A percentile compares a stretch with the other conserved stretches of the same genome.
These are phyloP conservation scores for Mycena rosella DNA, from an alignment of 768 basidiomycete species.

Conservation along the genomic window DNA sequence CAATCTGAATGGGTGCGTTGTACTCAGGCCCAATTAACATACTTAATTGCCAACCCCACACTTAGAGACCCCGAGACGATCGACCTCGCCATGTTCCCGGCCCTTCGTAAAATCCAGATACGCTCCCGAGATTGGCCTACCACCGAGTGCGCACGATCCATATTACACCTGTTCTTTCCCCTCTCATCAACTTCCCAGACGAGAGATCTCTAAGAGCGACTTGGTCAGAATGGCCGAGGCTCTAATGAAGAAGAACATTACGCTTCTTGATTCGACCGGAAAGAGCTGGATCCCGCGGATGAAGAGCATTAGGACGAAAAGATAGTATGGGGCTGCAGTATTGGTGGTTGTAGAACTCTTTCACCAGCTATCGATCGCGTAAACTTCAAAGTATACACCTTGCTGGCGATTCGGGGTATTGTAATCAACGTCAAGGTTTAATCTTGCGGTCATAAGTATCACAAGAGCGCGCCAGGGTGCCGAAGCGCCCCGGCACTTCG, in stretches of 20 bases:
- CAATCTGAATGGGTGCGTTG: background rate
- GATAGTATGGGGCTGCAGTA: too few species aligned
- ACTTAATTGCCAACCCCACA: background rate
- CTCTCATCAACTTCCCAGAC: background rate
- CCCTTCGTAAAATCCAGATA: conserved; percentile 15
- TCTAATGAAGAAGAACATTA: background rate
- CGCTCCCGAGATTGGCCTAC: conserved; percentile 1
- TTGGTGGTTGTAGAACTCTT: too few species aligned
- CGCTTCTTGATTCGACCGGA: background rate
- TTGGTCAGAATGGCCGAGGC: conserved; percentile 5
- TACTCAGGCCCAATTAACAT: too few species aligned
- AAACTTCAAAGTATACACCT: too few species aligned
- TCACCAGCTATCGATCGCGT: too few species aligned
- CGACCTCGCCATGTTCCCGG: background rate
- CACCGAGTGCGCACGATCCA: conserved; percentile 1
- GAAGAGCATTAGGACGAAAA: background rate
- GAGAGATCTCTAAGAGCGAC: conserved; percentile 6
- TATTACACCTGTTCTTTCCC: background rate
- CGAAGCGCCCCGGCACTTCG: too few species aligned
- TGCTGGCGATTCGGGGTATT: too few species aligned
- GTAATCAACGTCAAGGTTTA: too few species aligned
- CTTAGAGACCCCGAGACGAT: background rate
- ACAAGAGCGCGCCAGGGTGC: too few species aligned
- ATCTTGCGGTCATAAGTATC: too few species aligned
- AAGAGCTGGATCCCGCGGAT: conserved; percentile 11